Percentiles rank a stretch among this genome's conserved stretches.
Conservation (phyloP, 192 early-diverging fungal genomes). For the Tieghemiomyces parasiticus region DNA sequence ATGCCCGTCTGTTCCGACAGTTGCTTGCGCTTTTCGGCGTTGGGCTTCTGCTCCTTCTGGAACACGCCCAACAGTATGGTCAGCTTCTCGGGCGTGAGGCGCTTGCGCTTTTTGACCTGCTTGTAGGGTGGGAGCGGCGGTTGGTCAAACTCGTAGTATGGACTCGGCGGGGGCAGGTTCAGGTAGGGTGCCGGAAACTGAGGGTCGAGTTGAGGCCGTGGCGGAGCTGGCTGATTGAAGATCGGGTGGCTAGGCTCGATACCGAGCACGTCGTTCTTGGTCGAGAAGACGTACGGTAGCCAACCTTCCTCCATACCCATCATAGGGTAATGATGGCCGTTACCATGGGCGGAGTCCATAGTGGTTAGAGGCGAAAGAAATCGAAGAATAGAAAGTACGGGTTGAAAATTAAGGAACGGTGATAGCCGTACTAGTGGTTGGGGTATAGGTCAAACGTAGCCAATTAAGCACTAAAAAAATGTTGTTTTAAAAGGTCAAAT, state of each 20-base stretch:
- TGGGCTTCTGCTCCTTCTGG: conserved; percentile 43
- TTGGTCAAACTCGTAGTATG: conserved; percentile 5
- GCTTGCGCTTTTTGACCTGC: conserved; percentile 41
- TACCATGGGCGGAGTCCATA: too few relatives aligned
- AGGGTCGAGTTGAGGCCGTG: neutral
- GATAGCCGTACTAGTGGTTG: too few relatives aligned
- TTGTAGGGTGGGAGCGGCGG: neutral
- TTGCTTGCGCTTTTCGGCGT: conserved; percentile 37
- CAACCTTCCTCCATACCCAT: conserved; percentile 4
- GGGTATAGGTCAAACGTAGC: too few relatives aligned
- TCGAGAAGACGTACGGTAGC: conserved; percentile 1
- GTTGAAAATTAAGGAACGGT: too few relatives aligned
- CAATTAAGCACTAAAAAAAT: too few relatives aligned
- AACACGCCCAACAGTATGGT: conserved; percentile 40
- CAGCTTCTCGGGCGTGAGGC: conserved; percentile 53
- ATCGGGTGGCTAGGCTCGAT: neutral
- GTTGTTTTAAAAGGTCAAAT: too few relatives aligned
- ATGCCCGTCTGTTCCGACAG: conserved; percentile 50
- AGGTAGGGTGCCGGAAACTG: neutral
- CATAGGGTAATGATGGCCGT: too few relatives aligned
- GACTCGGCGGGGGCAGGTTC: neutral
- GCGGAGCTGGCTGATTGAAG: neutral
- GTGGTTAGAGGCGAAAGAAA: too few relatives aligned
- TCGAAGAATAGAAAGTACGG: too few relatives aligned
- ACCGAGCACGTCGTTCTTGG: neutral